phyloP scores from a whole-genome alignment of 208 protist genomes.

The Acanthamoeba pearcei region DNA sequence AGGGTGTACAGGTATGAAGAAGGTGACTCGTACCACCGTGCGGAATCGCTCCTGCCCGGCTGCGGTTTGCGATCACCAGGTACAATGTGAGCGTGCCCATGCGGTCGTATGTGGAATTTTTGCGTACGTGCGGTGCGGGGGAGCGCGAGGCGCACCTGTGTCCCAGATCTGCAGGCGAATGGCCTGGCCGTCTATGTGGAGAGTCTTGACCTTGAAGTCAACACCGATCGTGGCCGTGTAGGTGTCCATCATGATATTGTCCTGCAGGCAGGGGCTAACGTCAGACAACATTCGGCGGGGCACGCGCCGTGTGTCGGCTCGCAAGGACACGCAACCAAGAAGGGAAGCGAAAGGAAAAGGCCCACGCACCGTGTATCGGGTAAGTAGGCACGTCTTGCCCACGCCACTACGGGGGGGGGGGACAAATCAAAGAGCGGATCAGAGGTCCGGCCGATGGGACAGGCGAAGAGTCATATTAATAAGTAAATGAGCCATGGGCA shows the following conservation, averaged over 20 bases:
- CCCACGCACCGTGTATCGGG: conserved; percentile 17
- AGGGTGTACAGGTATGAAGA: too few relatives aligned
- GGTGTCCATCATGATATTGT: conserved; percentile 56
- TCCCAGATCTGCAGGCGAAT: conserved; percentile 57
- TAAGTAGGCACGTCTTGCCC: conserved; percentile 48
- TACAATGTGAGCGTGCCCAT: not conserved
- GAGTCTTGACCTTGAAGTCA: conserved; percentile 58
- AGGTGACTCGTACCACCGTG: not conserved
- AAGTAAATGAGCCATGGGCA: too few relatives aligned
- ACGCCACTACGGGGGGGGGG: not conserved
- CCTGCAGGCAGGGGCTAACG: not conserved
- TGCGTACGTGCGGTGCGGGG: not conserved
- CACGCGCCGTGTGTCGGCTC: not conserved
- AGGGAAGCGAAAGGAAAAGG: not conserved
- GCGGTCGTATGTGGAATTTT: too few relatives aligned
- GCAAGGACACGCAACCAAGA: not conserved
- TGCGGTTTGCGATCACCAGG: not conserved
- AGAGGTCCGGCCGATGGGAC: not conserved
- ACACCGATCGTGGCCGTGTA: conserved; percentile 53
- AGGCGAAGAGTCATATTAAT: not conserved
- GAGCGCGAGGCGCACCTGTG: not conserved
- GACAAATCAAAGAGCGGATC: not conserved
- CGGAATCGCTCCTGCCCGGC: conserved; percentile 68
- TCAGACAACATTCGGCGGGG: not conserved
- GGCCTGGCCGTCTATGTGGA: conserved; percentile 38